Evolutionary conservation across 2,329 filamentous ascomycete species (phyloP).

Genomic region (Penicillium sp.): DNA sequence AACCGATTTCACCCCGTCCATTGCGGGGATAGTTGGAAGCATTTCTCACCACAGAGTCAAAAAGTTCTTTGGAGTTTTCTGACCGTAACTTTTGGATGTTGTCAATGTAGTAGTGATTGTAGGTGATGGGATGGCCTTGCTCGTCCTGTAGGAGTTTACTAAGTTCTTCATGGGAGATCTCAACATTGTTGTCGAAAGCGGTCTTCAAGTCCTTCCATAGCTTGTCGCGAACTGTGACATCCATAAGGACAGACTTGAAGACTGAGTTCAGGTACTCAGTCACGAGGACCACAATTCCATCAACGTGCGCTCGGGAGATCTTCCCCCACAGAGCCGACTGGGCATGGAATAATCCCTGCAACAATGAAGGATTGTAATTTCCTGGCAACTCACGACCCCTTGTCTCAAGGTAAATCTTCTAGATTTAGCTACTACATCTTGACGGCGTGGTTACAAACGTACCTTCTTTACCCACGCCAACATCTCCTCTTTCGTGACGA

Average conservation of each 20-base stretch:
- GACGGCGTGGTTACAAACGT: background rate
- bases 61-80: background rate
- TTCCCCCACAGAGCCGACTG: constrained; percentile 31
- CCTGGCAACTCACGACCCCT: constrained; percentile 33
- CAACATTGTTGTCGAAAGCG: background rate
- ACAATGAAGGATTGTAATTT: constrained; percentile 30
- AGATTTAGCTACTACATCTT: background rate
- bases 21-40: too few relatives aligned
- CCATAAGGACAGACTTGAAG: constrained; percentile 11
- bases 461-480: background rate
- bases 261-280: constrained; percentile 13
- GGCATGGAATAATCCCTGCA: constrained; percentile 28
- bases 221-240: constrained; percentile 5
- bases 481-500: background rate
- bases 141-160: constrained; percentile 19
- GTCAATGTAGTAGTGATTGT: constrained; percentile 33
- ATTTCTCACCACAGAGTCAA: background rate
- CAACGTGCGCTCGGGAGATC: constrained; percentile 20
- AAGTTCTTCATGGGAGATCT: background rate
- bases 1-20: background rate
- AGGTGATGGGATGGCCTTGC: constrained; percentile 30
- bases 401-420: constrained; percentile 19
- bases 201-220: background rate
- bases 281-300: constrained; percentile 5
- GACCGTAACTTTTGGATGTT: background rate